Evolutionary conservation across 2,329 filamentous ascomycete species (phyloP).

Genomic region (Aspergillus pseudoviridinutans): DNA sequence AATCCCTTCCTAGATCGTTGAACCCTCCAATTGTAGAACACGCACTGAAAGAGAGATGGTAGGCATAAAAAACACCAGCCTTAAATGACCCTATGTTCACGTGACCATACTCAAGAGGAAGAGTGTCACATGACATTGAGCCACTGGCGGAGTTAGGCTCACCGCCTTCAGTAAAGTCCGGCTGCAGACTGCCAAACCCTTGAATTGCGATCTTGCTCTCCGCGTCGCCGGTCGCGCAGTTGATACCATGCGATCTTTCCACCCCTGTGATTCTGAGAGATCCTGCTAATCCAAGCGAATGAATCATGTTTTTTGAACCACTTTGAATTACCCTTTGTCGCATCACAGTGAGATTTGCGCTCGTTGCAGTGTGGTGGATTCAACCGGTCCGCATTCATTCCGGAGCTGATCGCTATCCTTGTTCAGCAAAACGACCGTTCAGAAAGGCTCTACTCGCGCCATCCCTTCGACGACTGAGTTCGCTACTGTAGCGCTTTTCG

Average conservation of each 20-base stretch:
- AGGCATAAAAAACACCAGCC: too few relatives aligned
- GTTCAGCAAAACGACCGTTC: background rate
- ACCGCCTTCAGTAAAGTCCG: constrained; percentile 15
- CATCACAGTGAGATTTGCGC: background rate
- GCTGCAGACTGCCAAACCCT: constrained; percentile 11
- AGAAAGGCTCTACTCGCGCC: background rate
- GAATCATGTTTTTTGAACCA: background rate
- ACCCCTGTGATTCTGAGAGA: background rate
- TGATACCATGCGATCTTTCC: background rate
- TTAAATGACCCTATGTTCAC: background rate
- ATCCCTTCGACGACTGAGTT: background rate
- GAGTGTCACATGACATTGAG: background rate
- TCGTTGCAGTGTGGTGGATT: background rate
- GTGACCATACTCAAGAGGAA: background rate
- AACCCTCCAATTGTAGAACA: too few relatives aligned
- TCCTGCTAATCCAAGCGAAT: background rate
- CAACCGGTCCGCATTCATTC: background rate
- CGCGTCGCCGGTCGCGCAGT: constrained; percentile 3
- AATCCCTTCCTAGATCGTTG: too few relatives aligned
- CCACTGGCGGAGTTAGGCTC: constrained; percentile 6
- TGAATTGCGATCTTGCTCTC: constrained; percentile 1
- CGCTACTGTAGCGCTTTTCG: background rate
- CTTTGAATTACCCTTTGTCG: background rate
- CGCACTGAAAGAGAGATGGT: too few relatives aligned
- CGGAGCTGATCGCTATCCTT: background rate